Percentiles rank a stretch among this genome's conserved stretches.
Conservation (phyloP, 139 green algal genomes). For the Micractinium conductrix region DNA sequence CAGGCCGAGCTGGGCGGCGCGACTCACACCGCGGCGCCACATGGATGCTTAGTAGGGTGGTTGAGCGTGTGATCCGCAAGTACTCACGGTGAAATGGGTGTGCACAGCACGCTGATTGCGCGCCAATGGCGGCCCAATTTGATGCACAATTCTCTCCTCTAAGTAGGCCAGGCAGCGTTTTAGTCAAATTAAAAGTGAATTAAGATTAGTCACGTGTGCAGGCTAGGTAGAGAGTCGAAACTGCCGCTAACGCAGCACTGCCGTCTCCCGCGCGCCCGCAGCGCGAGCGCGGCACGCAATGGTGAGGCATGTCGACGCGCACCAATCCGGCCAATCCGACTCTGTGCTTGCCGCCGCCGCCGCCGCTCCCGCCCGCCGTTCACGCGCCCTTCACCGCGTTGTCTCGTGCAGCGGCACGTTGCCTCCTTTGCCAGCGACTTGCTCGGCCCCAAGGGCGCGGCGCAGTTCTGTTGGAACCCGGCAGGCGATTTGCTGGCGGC, state of each 20-base stretch:
- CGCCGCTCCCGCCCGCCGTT: background rate
- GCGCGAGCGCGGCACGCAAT: no score
- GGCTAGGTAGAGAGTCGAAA: no score
- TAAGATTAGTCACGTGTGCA: no score
- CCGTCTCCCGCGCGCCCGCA: no score
- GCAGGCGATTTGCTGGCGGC: slow-evolving; percentile 9
- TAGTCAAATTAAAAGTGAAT: no score
- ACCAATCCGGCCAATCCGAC: no score
- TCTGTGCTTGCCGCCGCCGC: background rate
- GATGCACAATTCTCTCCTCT: background rate
- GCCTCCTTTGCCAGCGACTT: slow-evolving; percentile 12
- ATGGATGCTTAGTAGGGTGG: background rate
- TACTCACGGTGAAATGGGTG: no score
- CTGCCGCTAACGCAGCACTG: no score
- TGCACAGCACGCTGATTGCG: no score
- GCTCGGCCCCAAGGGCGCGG: slow-evolving; percentile 1
- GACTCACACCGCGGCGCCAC: background rate
- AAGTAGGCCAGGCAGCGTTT: background rate
- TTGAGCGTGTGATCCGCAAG: no score
- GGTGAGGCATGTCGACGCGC: no score
- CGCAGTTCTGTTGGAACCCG: slow-evolving; percentile 11
- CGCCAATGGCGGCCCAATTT: no score
- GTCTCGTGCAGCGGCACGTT: background rate
- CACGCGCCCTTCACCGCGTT: background rate
- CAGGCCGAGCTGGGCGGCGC: background rate